Conservation (phyloP, 176 grass and related monocot species). For the barley (Hordeum vulgare) region MorexV3_pseudomolecules_assembly NC_058518.1:46168261-46168760, state of each 20-base stretch:
- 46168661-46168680: neutral
- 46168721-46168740: neutral
- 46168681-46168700: too few relatives aligned
- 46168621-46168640: neutral
- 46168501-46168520: constrained; percentile 63
- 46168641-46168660: neutral
- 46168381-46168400: constrained; percentile 39
- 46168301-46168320: constrained; percentile 96
- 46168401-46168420: constrained; percentile 67
- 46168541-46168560: neutral
- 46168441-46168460: constrained; percentile 36
- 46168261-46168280: constrained; percentile 93
- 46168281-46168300: constrained; percentile 94
- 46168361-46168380: constrained; percentile 57
- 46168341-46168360: constrained; percentile 91
- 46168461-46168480: constrained; percentile 71
- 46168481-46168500: constrained; percentile 30
- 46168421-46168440: constrained; percentile 63
- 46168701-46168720: too few relatives aligned
- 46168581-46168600: neutral
- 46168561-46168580: neutral
- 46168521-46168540: constrained; percentile 27
- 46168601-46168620: neutral
- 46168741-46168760: neutral
- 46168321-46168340: constrained; percentile 67